Base-by-base conservation (phyloP, 768 basidiomycete species). In the Auriscalpium vulgare region DNA sequence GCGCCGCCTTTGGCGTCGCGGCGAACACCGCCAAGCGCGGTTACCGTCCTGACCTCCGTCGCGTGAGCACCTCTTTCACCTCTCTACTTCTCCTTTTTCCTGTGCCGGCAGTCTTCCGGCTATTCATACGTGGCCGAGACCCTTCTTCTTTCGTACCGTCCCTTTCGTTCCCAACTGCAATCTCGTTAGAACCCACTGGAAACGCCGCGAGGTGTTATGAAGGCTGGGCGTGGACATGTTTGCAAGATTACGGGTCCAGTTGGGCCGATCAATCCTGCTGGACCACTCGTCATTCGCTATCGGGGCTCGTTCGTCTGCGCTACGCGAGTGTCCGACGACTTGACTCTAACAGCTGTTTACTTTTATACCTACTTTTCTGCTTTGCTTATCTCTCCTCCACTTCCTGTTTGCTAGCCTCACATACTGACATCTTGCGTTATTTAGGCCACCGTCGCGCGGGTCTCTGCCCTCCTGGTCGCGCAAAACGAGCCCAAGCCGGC, bases 111-210 rank as follows among this genome's bases (percentile, higher is more conserved):
- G 17, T 56, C 53, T 54, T 29, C 23, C 29, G 29, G 29, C 29
- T 29, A 29, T 7, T 29, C 29, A 29, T 7, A 29, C 29, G 29
- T 29, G 29, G 5, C 29, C 29, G 29, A 29, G 29, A 29, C 29
- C 7, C 29, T 29, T 29, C 29, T 5, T 7, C 29, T 7, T 29
- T 48, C 29, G n/a, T 23, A 49, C 50, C 13, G 48, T 13, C 9
- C 17, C 21, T 44, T 23, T 52, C 37, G 10, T 37, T 29, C 54
- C 40, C 49, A 54, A 14, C 75, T 73, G 88, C 89, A 91, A 74
- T 85, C 84, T 81, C 84, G 85, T 85, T 92, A 92, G 89, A 92
- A 89, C 89, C 89, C 86, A 78, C 88, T 81, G 85, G 85, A 88
- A 66, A 70, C 71, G 71, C 78, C 74, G 65, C 66, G 71, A 71